Evolutionary conservation across 108 stramenopile genomes (phyloP), one percentile per base, ranked within the genome.

Genomic region (Cyclotella atomus): DNA sequence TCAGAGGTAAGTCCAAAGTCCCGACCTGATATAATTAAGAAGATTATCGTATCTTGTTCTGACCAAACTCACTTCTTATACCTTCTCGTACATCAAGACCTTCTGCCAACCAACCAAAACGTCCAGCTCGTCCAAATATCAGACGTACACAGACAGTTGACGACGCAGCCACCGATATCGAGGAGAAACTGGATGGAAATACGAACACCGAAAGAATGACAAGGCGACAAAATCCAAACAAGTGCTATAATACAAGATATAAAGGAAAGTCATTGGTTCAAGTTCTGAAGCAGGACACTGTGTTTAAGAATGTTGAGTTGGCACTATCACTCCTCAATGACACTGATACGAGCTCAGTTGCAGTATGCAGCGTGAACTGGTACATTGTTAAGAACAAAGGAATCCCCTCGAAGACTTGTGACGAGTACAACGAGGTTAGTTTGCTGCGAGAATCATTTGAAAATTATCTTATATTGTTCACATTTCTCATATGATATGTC

Each of bases 261-360:
- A 41, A 41, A 12, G 38, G 38, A 9, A 41, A 41, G 12, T 9
- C 38, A 7, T 9, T 41, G 38, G 12, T 12, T 41, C 38, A 41
- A 41, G 38, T 41, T 12, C 38, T 41, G 38, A 45, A 46, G 7
- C 45, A 55, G 30, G 23, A 47, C 36, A 68, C 67, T 19, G 21
- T 34, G 17, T 68, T 34, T 29, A 25, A 35, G 20, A 25, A 68
- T 2, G 25, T 46, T 16, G 67, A 53, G 23, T 2, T 36, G n/a
- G 24, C 67, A 7, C 32, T 45, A 1, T 53, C 67, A 34, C 67
- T 68, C 19, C 67, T 68, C 2, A 68, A 68, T 46, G 67, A 68
- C 32, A 68, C 67, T 20, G 67, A 68, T 35, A 68, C 53, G 8
- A 36, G 30, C 16, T 14, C 19, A 3, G 67, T 68, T n/a, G 67